Percentiles rank a stretch among this genome's conserved stretches.
Conservation (phyloP, 169 alveolate species). For the Plasmodium yoelii region DNA sequence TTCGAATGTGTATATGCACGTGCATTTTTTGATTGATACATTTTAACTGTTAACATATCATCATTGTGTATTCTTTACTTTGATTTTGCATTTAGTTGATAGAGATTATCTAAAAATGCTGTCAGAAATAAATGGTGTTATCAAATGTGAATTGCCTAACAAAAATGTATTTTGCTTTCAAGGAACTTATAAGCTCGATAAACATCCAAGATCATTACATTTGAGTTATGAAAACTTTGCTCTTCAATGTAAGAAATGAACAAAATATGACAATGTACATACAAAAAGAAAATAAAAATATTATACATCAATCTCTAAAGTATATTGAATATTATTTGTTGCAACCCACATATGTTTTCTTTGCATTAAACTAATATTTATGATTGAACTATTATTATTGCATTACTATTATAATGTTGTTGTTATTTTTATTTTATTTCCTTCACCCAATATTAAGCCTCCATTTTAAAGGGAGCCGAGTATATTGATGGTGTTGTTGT, state of each 20-base stretch:
- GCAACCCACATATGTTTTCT: too few species aligned
- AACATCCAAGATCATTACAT: slow-evolving; percentile 67
- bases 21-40: neutral
- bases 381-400: too few species aligned
- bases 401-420: neutral
- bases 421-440: slow-evolving; percentile 10
- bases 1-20: slow-evolving; percentile 4
- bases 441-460: slow-evolving; percentile 28
- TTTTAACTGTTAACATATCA: neutral
- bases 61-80: neutral
- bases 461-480: slow-evolving; percentile 66
- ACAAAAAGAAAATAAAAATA: slow-evolving; percentile 1
- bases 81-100: slow-evolving; percentile 36
- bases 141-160: slow-evolving; percentile 75
- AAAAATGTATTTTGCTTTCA: slow-evolving; percentile 63
- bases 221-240: slow-evolving; percentile 68
- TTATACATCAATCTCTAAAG: too few species aligned
- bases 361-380: too few species aligned
- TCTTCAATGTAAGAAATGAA: slow-evolving; percentile 56
- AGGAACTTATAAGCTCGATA: slow-evolving; percentile 64
- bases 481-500: slow-evolving; percentile 76
- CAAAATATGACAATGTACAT: neutral
- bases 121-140: slow-evolving; percentile 74
- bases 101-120: slow-evolving; percentile 71
- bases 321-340: too few species aligned